Conservation (phyloP, 768 basidiomycete species). For the Chalciporus piperatus region DNA sequence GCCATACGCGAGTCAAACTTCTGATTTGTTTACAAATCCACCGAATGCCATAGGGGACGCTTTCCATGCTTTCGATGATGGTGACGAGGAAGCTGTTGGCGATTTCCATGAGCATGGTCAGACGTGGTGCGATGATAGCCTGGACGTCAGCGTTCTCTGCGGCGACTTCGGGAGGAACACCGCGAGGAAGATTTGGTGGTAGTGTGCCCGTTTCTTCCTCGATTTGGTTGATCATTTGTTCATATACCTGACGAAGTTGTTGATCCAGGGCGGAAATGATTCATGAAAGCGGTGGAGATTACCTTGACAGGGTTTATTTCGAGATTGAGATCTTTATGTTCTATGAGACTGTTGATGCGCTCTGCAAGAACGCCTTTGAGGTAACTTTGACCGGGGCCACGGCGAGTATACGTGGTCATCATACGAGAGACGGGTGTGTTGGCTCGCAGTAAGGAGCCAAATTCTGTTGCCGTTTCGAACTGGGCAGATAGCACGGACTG, state of each 20-base stretch:
- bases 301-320: constrained; percentile 99
- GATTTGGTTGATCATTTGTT: constrained; percentile 99
- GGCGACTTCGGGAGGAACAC: constrained; percentile 92
- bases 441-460: constrained; percentile 96
- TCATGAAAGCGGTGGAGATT: constrained; percentile 4
- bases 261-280: neutral
- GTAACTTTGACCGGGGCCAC: constrained; percentile 97
- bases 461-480: constrained; percentile 98
- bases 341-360: constrained; percentile 96
- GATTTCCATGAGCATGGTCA: constrained; percentile 99
- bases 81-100: constrained; percentile 96
- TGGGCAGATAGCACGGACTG: constrained; percentile 97
- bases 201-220: constrained; percentile 94
- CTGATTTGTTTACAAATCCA: constrained; percentile 99
- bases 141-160: constrained; percentile 94
- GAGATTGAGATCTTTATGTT: constrained; percentile 98
- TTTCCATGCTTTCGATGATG: constrained; percentile 98
- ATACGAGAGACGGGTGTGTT: constrained; percentile 99
- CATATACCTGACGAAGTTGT: constrained; percentile 73
- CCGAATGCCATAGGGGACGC: constrained; percentile 97
- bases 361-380: constrained; percentile 97
- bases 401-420: constrained; percentile 99
- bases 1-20: constrained; percentile 85
- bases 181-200: constrained; percentile 87
- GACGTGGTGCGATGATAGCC: constrained; percentile 93